Evolutionary conservation across 345 rosid genomes (phyloP).

Genomic region (Ailanthus altissimus): DNA sequence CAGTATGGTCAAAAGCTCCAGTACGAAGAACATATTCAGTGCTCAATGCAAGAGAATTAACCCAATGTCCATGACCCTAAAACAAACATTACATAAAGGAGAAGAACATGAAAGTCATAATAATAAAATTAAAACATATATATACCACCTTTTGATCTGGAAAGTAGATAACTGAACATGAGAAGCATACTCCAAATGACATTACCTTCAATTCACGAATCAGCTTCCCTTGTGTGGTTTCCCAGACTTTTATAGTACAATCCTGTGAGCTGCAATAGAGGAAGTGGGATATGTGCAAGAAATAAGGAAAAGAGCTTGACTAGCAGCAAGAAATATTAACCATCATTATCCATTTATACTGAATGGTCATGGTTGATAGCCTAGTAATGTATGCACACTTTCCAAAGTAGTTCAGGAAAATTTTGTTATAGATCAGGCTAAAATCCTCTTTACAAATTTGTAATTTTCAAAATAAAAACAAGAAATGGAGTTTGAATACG

Average conservation of each 20-base stretch:
- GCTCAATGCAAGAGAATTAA: constrained; percentile 93
- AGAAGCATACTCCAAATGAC: constrained; percentile 6
- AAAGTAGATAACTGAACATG: not conserved
- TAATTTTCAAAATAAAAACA: not conserved
- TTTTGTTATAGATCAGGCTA: not conserved
- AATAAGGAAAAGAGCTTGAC: not conserved
- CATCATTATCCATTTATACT: not conserved
- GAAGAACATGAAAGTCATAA: not conserved
- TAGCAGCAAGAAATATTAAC: not conserved
- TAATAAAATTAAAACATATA: not conserved
- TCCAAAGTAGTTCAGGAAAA: constrained; percentile 3
- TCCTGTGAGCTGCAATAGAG: constrained; percentile 78
- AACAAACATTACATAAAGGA: constrained; percentile 13
- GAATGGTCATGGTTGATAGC: not conserved
- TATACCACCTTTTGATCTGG: not conserved
- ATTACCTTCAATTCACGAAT: constrained; percentile 93
- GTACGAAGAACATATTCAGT: constrained; percentile 93
- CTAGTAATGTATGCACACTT: not conserved
- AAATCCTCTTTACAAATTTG: not conserved
- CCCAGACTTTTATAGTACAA: constrained; percentile 97
- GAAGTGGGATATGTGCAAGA: constrained; percentile 17
- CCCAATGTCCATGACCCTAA: constrained; percentile 99
- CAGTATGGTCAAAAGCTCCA: constrained; percentile 94
- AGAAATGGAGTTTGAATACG: not conserved
- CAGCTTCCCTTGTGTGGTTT: constrained; percentile 91